Conservation (phyloP, 2,329 filamentous ascomycete species). For the Colletotrichum karsti region DNA sequence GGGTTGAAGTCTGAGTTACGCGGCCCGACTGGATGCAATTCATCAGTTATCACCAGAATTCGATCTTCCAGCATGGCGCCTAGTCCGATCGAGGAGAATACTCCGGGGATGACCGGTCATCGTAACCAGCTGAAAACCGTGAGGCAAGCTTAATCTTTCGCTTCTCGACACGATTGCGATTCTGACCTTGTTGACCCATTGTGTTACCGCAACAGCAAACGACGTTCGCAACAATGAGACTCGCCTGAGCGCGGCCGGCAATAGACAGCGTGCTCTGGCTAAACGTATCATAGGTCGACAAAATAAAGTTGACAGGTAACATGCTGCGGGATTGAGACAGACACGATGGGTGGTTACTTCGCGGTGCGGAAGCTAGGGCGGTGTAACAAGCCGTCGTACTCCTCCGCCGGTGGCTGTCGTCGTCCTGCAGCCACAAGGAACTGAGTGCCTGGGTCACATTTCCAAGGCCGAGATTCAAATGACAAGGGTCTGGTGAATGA, state of each 20-base stretch:
- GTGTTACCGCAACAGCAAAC: not conserved
- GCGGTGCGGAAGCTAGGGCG: conserved; percentile 22
- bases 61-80: conserved; percentile 1
- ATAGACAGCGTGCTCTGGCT: not conserved
- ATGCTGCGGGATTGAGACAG: conserved; percentile 15
- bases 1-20: not conserved
- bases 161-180: not conserved
- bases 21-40: not conserved
- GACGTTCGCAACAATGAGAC: not conserved
- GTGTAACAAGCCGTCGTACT: conserved; percentile 10
- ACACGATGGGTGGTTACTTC: conserved; percentile 8
- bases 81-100: conserved; percentile 14
- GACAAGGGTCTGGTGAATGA: conserved; percentile 1
- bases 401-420: not conserved
- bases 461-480: not conserved
- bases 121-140: not conserved
- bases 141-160: not conserved
- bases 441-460: not conserved
- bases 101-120: not conserved
- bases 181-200: not conserved
- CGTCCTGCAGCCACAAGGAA: not conserved
- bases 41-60: conserved; percentile 13
- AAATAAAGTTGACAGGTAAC: conserved; percentile 23
- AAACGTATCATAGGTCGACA: not conserved
- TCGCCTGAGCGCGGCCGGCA: too few relatives aligned